phyloP scores from a whole-genome alignment of 2,329 filamentous ascomycete species.

The Trichoderma sp. region DNA sequence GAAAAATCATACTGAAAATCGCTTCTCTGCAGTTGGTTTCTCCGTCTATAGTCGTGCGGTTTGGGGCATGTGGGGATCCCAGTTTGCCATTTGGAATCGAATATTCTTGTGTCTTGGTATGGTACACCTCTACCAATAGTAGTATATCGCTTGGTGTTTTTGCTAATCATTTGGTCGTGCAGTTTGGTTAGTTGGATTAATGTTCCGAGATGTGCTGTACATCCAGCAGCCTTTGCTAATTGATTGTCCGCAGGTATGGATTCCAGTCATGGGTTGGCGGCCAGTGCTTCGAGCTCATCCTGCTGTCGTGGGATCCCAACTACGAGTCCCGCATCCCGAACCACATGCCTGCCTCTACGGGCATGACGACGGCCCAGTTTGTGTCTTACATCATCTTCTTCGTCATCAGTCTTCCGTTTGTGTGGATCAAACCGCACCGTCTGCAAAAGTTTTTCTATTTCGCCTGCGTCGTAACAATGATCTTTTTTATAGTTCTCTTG shows the following conservation, averaged over 20 bases:
- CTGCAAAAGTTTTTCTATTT: conserved; percentile 42
- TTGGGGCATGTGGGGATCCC: conserved; percentile 43
- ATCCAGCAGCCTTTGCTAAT: neutral
- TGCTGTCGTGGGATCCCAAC: conserved; percentile 44
- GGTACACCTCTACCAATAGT: neutral
- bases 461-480: conserved; percentile 38
- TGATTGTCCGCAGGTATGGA: conserved; percentile 33
- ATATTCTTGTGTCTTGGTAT: conserved; percentile 41
- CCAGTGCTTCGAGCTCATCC: conserved; percentile 44
- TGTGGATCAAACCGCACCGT: conserved; percentile 44
- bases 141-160: neutral
- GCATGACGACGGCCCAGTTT: conserved; percentile 45
- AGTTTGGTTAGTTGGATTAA: conserved; percentile 26
- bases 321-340: conserved; percentile 43
- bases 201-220: neutral
- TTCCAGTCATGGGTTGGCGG: conserved; percentile 48
- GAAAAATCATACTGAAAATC: neutral
- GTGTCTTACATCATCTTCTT: conserved; percentile 44
- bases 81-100: conserved; percentile 42
- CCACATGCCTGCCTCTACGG: conserved; percentile 38
- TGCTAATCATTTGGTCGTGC: conserved; percentile 8
- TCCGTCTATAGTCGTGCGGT: conserved; percentile 38
- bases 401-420: conserved; percentile 41
- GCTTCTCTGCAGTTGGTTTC: conserved; percentile 32
- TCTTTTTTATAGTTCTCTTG: conserved; percentile 41